A percentile compares a stretch with the other conserved stretches of the same genome.
These are phyloP conservation scores for Penicillium crustosum DNA, from an alignment of 2,329 filamentous ascomycete genomes.

Conservation along the genomic window DNA sequence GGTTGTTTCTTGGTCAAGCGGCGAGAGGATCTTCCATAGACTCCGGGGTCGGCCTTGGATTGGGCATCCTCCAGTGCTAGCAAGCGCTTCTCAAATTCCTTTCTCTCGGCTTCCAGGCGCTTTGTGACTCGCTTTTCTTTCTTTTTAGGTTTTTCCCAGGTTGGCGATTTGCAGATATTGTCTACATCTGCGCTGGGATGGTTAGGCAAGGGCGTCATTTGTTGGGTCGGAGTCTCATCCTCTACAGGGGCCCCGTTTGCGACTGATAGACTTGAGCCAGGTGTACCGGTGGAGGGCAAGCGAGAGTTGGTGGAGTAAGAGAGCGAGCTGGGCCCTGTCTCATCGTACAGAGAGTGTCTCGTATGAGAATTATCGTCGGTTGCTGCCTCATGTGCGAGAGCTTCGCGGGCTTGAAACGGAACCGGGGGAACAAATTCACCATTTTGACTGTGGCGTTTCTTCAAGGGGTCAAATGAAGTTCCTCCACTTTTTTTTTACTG, in stretches of 20 bases:
- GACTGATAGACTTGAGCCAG: conserved; percentile 19
- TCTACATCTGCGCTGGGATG: conserved; percentile 7
- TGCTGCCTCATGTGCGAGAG: conserved; percentile 1
- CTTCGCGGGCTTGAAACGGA: not conserved
- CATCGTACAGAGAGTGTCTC: conserved; percentile 10
- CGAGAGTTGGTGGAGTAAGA: conserved; percentile 19
- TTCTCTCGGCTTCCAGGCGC: conserved; percentile 35
- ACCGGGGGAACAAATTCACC: not conserved
- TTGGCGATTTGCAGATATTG: conserved; percentile 20
- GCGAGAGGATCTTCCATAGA: conserved; percentile 26
- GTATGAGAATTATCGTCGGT: conserved; percentile 1
- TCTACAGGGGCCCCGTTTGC: conserved; percentile 7
- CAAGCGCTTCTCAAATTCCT: conserved; percentile 32
- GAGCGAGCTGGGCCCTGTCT: conserved; percentile 17
- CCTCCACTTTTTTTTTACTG: not conserved
- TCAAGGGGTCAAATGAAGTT: not conserved
- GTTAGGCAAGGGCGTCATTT: conserved; percentile 5
- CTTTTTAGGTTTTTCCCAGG: conserved; percentile 25
- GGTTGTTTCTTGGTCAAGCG: conserved; percentile 40
- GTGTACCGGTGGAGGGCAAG: conserved; percentile 17
- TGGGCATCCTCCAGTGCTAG: conserved; percentile 23
- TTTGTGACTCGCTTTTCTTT: conserved; percentile 35
- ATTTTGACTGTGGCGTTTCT: conserved; percentile 13
- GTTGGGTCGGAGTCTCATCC: conserved; percentile 7
- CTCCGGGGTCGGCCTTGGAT: conserved; percentile 17